Evolutionary conservation across 257 asterid species (phyloP), one percentile per base, ranked within the genome.

Genomic region (Lavandula angustifolia): DNA sequence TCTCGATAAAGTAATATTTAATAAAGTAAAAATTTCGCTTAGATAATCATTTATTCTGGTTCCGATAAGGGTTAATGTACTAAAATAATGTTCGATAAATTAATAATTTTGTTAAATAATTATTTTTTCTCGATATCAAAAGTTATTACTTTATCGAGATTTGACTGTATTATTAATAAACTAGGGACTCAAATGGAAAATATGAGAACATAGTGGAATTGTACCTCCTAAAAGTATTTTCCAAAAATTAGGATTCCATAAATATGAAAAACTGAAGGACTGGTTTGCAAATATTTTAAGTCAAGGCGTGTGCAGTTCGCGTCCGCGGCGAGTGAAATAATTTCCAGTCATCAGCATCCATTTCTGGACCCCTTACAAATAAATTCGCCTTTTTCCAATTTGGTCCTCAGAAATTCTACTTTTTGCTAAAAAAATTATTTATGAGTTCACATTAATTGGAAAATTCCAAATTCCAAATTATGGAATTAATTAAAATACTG

Each of bases 251-350:
- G 5, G 14, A 52, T 11, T 6, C 0, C 3, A 33, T 1, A 12
- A 12, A 32, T 34, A 2, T 7, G 37, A 33, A 1, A 0, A 8
- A 2, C 3, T 3, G 9, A 40, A 40, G 3, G 9, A 40, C 40
- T 64, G 72, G 43, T 38, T 56, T 6, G 41, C 16, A 49, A 50
- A 69, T 41, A 42, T 4, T 1, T 9, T 12, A 44, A 51, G 34
- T 54, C 4, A 57, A 31, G 62, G 68, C 81, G 86, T 72, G 86
- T 75, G 53, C 52, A 47, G 1, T 58, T 54, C 83, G 85, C 56
- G 82, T 75, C 8, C 34, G 68, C 44, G 51, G 68, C 82, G 79
- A 44, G 85, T 77, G 66, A 22, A 65, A 52, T 14, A 14, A 33
- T n/a, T 56, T 38, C 12, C 42, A 14, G 12, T 11, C 50, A 8